Evolutionary conservation across 306 rosid genomes (phyloP), one percentile per base, ranked within the genome.

Genomic region (Malus sieversii): DNA sequence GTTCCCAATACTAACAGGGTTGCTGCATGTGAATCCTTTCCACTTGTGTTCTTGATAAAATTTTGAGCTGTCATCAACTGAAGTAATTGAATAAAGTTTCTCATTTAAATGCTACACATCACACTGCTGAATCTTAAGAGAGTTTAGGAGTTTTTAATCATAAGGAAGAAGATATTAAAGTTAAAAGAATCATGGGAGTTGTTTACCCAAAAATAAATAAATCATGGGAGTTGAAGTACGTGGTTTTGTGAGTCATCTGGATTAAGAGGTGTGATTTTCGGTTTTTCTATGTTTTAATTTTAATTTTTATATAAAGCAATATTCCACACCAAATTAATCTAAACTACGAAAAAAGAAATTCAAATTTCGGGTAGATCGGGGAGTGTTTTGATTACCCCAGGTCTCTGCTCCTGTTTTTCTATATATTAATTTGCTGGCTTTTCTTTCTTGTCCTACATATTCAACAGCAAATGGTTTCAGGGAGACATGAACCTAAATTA

Each of bases 11-110:
- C 75, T 75, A 33, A 57, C 72, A 53, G 72, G 35, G 68, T 53
- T 66, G 30, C 57, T 35, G 48, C 29, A 51, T 25, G 67, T 76
- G 63, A 75, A 13, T 22, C 44, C 66, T 38, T 42, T 14, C 48
- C 71, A 64, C 10, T 58, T 66, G 22, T 30, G 46, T 76, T 40
- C 52, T 44, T 42, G 29, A 23, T 38, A 55, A 60, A 29, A 27
- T 35, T 52, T 75, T 75, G 59, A 68, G 60, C 67, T 80, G 83
- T 61, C 79, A 75, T 80, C 79, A 68, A 68, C 72, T 40, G 23
- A 29, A 22, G 5, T 2, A 71, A 12, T 68, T 68, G 35, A 12
- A 9, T 25, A 8, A 29, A 65, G 22, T 65, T 65, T 33, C 2
- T 16, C 69, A 65, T 25, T 19, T 33, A 19, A 65, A 65, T 18